phyloP scores from a whole-genome alignment of 148 eudicot species.

The Rhododendron simsii region DNA sequence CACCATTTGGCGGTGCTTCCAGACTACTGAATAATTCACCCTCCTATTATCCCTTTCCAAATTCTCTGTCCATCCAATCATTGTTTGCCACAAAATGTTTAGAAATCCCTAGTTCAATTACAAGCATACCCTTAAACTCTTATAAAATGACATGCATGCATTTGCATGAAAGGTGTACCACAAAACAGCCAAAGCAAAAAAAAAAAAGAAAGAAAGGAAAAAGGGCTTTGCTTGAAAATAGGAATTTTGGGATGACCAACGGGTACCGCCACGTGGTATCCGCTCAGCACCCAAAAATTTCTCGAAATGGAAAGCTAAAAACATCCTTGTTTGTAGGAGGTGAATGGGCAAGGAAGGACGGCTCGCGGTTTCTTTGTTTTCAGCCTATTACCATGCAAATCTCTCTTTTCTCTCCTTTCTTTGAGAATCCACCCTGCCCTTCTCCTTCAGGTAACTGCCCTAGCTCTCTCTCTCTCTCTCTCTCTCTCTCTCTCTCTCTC shows the following conservation, averaged over 20 bases:
- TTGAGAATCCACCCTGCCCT: conserved; percentile 47
- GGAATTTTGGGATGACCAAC: background rate
- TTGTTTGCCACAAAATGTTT: background rate
- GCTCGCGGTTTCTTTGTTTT: conserved; percentile 17
- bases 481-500: background rate
- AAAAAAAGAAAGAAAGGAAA: background rate
- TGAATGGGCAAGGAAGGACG: conserved; percentile 31
- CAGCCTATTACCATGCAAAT: conserved; percentile 24
- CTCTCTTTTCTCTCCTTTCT: conserved; percentile 26
- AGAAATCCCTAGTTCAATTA: background rate
- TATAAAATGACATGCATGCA: background rate
- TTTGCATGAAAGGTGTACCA: background rate
- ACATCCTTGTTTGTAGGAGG: conserved; percentile 37
- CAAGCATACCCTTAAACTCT: background rate
- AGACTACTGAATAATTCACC: too few species aligned
- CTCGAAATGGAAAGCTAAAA: background rate
- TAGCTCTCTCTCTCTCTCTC: background rate
- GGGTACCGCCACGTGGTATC: too few species aligned
- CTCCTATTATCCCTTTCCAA: background rate
- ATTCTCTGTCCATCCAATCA: background rate
- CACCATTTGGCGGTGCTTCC: too few species aligned
- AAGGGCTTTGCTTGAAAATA: conserved; percentile 16
- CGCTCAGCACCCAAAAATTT: too few species aligned
- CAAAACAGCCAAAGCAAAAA: background rate
- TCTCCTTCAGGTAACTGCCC: conserved; percentile 36